Conservation (phyloP, 208 protist genomes). For the Vickermania ingenoplastis region DNA sequence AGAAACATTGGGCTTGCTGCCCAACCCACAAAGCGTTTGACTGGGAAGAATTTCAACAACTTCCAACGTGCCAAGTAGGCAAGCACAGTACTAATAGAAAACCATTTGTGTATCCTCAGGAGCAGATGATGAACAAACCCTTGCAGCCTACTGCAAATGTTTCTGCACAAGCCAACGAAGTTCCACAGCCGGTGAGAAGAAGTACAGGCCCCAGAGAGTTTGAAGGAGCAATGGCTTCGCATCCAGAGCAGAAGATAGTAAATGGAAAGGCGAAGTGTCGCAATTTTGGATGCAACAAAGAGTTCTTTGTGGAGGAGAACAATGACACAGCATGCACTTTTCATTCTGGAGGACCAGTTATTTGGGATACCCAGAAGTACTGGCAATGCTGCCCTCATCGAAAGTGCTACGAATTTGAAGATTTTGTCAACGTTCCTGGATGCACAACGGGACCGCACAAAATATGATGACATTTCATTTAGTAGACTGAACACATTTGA, state of each 20-base stretch:
- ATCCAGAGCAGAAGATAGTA: conserved; percentile 43
- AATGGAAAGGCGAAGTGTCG: conserved; percentile 70
- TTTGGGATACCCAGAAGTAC: conserved; percentile 85
- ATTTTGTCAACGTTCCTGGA: conserved; percentile 80
- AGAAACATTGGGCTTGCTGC: conserved; percentile 82
- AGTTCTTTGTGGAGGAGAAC: conserved; percentile 78
- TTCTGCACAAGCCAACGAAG: background rate
- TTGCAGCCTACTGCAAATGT: conserved; percentile 11
- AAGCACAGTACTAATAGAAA: conserved; percentile 46
- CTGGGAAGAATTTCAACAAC: conserved; percentile 72
- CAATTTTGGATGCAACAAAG: conserved; percentile 69
- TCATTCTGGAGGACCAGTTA: conserved; percentile 71
- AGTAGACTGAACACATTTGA: background rate
- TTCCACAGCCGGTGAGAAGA: background rate
- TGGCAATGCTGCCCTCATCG: conserved; percentile 84
- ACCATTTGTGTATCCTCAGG: conserved; percentile 25
- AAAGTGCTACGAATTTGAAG: conserved; percentile 75
- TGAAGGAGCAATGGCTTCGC: conserved; percentile 35
- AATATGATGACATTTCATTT: background rate
- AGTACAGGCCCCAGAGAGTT: conserved; percentile 64
- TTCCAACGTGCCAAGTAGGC: conserved; percentile 48
- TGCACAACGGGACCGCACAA: conserved; percentile 61
- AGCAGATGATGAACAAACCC: conserved; percentile 33
- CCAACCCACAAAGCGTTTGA: conserved; percentile 55
- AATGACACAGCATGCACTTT: conserved; percentile 39